Conservation (phyloP, 179 eudicot genomes). For the Spinacia oleracea region DNA sequence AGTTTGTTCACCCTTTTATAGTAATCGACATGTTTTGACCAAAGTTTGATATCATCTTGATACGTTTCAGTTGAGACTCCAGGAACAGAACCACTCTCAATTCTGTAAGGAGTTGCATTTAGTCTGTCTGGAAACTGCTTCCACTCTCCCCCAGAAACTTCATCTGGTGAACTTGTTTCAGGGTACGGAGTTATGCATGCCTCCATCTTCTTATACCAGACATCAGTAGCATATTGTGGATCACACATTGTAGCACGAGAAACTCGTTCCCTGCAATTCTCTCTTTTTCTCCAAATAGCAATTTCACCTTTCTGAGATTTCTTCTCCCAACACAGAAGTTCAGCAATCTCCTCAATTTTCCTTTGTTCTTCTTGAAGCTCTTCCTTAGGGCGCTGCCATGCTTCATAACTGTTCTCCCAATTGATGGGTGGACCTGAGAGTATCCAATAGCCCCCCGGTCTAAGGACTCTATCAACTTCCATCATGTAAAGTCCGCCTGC, state of each 20-base stretch:
- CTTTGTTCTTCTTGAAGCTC: constrained; percentile 75
- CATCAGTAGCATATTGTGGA: constrained; percentile 54
- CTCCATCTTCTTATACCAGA: constrained; percentile 93
- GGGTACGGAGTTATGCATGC: constrained; percentile 63
- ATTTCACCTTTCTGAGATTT: constrained; percentile 73
- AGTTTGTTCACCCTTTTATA: constrained; percentile 65
- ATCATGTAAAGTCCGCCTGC: constrained; percentile 79
- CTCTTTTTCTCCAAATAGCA: constrained; percentile 68
- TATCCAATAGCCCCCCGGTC: constrained; percentile 87
- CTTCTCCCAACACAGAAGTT: constrained; percentile 84
- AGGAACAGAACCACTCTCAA: constrained; percentile 58
- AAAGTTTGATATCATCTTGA: constrained; percentile 58
- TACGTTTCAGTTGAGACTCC: constrained; percentile 58
- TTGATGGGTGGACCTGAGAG: constrained; percentile 84
- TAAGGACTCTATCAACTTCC: constrained; percentile 83
- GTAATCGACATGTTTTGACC: constrained; percentile 67
- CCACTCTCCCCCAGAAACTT: constrained; percentile 41
- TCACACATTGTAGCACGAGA: constrained; percentile 52
- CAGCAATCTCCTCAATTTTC: constrained; percentile 70
- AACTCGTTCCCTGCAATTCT: constrained; percentile 43
- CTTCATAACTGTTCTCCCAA: constrained; percentile 61
- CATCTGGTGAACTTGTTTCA: constrained; percentile 36
- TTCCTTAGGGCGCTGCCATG: constrained; percentile 72
- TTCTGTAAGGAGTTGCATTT: constrained; percentile 61
- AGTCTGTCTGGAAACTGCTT: constrained; percentile 82